Percentiles rank a stretch among this genome's conserved stretches.
Evolutionary conservation across 2,329 filamentous ascomycete genomes (phyloP).

Genomic region (Hysterium pulicare): DNA sequence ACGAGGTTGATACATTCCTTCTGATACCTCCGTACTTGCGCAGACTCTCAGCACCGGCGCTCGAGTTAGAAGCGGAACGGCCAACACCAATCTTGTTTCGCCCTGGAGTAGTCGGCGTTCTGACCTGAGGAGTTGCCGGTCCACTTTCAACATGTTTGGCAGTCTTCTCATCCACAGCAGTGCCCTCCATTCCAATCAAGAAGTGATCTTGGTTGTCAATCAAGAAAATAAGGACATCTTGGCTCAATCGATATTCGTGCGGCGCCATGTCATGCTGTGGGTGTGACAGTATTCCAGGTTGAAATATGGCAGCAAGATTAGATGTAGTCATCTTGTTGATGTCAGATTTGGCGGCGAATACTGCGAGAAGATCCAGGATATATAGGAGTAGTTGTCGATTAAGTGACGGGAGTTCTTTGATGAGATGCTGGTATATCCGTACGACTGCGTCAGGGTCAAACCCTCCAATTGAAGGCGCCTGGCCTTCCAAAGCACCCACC

Average conservation of each 20-base stretch:
- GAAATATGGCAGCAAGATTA: conserved; percentile 95
- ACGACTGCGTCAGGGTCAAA: conserved; percentile 77
- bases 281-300: conserved; percentile 92
- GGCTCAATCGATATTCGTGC: conserved; percentile 88
- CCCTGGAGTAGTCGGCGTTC: conserved; percentile 45
- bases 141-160: conserved; percentile 68
- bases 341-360: conserved; percentile 95
- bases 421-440: conserved; percentile 77
- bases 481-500: conserved; percentile 61
- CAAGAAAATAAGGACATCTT: conserved; percentile 94
- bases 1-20: conserved; percentile 88
- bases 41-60: conserved; percentile 82
- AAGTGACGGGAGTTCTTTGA: conserved; percentile 86
- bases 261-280: conserved; percentile 94
- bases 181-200: conserved; percentile 96
- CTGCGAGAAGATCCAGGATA: conserved; percentile 89
- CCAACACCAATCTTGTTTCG: conserved; percentile 57
- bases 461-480: conserved; percentile 66
- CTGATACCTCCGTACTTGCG: conserved; percentile 75
- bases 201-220: conserved; percentile 99
- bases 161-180: conserved; percentile 85
- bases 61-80: conserved; percentile 82
- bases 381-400: conserved; percentile 94
- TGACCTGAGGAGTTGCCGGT: conserved; percentile 52
- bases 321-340: conserved; percentile 95